Base-by-base conservation (phyloP, 2,329 filamentous ascomycete species). In the Furcasterigmium furcatum region DNA sequence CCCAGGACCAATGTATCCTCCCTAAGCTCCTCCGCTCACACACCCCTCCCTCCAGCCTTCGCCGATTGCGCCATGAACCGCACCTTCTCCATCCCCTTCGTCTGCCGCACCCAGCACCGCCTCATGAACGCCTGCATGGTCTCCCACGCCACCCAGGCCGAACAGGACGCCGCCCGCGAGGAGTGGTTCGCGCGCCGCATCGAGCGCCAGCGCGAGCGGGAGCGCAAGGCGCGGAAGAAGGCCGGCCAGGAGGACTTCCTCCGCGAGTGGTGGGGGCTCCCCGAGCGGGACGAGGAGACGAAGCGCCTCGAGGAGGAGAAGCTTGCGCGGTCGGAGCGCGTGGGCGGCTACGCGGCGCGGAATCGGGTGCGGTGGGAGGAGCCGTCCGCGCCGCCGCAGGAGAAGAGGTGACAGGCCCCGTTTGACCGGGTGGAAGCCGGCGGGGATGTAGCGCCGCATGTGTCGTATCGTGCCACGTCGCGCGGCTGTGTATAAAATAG, bases 81-180 rank as follows among this genome's bases (percentile, higher is more conserved):
- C 53, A 97, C 91, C 6, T 81, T 97, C 57, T 91, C 85, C 46
- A 87, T 94, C 47, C 87, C 91, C 12, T 96, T 94, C 74, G 80
- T 84, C 44, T 99, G 94, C 73, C 85, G 90, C 44, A 70, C 77
- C 41, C 79, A 91, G 60, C 87, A 91, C 58, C 83, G 85, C 51
- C 76, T 78, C 29, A 99, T 99, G 94, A 99, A 99, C 71, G 77
- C 74, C 50, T 99, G 94, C 73, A 96, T 99, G 91, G 77, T 91
- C 55, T 68, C 77, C 46, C 87, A 95, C 70, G 91, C 92, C 45
- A 95, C 88, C 52, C 87, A 84, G 52, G 82, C 79, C 45, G 89
- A 95, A 64, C 80, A 95, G 66, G 94, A 99, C 70, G 84, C 82
- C 20, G 94, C 94, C 52, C 77, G 94, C 43, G 88, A 91, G 66